Percentiles rank a stretch among this genome's conserved stretches.
These are phyloP conservation scores for Backusella mclennaniae DNA, from an alignment of 192 early-diverging fungal species.

Conservation along the genomic window DNA sequence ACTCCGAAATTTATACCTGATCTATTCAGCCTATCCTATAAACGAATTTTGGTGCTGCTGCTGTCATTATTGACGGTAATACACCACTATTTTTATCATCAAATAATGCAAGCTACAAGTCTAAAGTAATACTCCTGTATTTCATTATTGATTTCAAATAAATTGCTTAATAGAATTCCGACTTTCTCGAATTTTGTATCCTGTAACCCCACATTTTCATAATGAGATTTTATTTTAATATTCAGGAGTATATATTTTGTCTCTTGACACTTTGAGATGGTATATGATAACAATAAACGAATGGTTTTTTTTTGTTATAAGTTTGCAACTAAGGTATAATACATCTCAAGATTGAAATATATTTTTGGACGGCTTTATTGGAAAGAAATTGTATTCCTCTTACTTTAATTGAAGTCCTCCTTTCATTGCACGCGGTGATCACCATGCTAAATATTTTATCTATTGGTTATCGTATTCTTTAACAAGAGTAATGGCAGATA, in stretches of 20 bases:
- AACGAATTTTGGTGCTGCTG: too few species aligned
- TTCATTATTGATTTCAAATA: too few species aligned
- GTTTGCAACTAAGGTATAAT: background rate
- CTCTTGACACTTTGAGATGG: background rate
- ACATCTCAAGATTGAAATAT: background rate
- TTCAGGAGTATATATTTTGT: background rate
- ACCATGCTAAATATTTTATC: background rate
- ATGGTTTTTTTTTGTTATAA: background rate
- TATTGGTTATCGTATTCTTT: background rate
- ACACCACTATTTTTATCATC: too few species aligned
- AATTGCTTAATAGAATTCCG: too few species aligned
- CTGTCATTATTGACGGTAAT: too few species aligned
- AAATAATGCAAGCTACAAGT: too few species aligned
- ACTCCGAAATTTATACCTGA: too few species aligned
- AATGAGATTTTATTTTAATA: background rate
- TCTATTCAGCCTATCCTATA: too few species aligned
- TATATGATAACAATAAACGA: background rate
- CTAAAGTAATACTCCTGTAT: too few species aligned
- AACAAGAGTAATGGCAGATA: background rate
- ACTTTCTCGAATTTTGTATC: too few species aligned
- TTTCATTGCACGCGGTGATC: background rate
- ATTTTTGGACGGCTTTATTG: too few species aligned
- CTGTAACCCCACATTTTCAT: background rate
- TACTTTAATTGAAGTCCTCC: background rate
- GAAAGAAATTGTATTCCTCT: background rate